A percentile compares a stretch with the other conserved stretches of the same genome.
Evolutionary conservation across 352 stramenopile species (phyloP).

Genomic region (Pythium sukuiense): DNA sequence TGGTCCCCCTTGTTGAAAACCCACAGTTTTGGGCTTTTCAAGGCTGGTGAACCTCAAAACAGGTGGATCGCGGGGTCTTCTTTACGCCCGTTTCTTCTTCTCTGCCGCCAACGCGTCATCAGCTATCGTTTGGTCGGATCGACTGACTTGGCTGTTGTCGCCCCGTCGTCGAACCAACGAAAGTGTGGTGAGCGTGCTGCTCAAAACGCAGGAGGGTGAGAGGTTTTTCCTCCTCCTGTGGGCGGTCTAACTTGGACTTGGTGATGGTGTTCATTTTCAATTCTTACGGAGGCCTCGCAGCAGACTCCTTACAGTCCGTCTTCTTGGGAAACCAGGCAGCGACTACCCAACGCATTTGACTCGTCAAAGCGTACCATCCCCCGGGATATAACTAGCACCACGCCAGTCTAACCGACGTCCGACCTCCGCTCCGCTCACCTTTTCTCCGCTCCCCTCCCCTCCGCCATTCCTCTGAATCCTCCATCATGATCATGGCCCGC

Average conservation of each 20-base stretch:
- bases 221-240: not conserved
- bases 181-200: not conserved
- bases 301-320: constrained; percentile 31
- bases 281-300: constrained; percentile 30
- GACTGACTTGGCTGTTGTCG: not conserved
- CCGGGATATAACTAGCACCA: constrained; percentile 21
- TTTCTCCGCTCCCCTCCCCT: not conserved
- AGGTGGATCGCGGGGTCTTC: not conserved
- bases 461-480: not conserved
- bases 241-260: not conserved
- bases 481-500: constrained; percentile 23
- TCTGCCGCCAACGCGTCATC: not conserved
- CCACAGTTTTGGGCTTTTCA: not conserved
- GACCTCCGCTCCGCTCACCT: constrained; percentile 3
- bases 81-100: not conserved
- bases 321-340: constrained; percentile 22
- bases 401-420: constrained; percentile 15
- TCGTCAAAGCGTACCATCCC: constrained; percentile 27
- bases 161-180: not conserved
- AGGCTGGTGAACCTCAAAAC: not conserved
- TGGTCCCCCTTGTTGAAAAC: not conserved
- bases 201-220: not conserved
- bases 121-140: not conserved
- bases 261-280: constrained; percentile 24
- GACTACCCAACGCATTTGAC: constrained; percentile 20